phyloP scores from a whole-genome alignment of 1,284 basidiomycete genomes.

The Abortiporus biennis region DNA sequence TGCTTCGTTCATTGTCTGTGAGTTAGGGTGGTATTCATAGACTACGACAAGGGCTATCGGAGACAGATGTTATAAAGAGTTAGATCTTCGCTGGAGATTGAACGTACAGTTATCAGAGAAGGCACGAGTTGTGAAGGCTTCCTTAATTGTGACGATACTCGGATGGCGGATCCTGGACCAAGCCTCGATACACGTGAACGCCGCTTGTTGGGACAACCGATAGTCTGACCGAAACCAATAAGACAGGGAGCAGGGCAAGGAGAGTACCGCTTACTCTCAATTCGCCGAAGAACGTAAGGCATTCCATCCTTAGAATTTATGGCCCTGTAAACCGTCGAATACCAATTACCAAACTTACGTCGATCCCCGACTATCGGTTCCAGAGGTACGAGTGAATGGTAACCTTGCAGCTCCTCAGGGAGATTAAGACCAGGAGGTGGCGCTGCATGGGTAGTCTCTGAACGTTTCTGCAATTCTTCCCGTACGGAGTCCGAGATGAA shows the following conservation, averaged over 20 bases:
- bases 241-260: background rate
- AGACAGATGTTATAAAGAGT: slow-evolving; percentile 1
- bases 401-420: slow-evolving; percentile 87
- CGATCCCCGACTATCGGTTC: slow-evolving; percentile 52
- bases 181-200: slow-evolving; percentile 80
- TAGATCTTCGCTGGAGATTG: background rate
- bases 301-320: slow-evolving; percentile 75
- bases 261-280: slow-evolving; percentile 68
- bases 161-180: slow-evolving; percentile 90
- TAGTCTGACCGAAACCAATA: slow-evolving; percentile 52
- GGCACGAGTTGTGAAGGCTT: slow-evolving; percentile 93
- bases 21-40: slow-evolving; percentile 87
- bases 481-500: slow-evolving; percentile 75
- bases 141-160: slow-evolving; percentile 78
- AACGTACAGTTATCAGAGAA: slow-evolving; percentile 89
- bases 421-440: slow-evolving; percentile 48
- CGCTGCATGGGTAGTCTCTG: slow-evolving; percentile 63
- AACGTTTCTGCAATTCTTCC: slow-evolving; percentile 75
- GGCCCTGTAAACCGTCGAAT: slow-evolving; percentile 81
- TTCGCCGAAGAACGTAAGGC: slow-evolving; percentile 73
- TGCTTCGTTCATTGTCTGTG: slow-evolving; percentile 76
- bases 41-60: slow-evolving; percentile 82
- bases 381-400: slow-evolving; percentile 83
- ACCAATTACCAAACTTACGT: slow-evolving; percentile 72
- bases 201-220: slow-evolving; percentile 75